Base-by-base conservation (phyloP, 192 early-diverging fungal genomes). In the Backusella tuberculispora region DNA sequence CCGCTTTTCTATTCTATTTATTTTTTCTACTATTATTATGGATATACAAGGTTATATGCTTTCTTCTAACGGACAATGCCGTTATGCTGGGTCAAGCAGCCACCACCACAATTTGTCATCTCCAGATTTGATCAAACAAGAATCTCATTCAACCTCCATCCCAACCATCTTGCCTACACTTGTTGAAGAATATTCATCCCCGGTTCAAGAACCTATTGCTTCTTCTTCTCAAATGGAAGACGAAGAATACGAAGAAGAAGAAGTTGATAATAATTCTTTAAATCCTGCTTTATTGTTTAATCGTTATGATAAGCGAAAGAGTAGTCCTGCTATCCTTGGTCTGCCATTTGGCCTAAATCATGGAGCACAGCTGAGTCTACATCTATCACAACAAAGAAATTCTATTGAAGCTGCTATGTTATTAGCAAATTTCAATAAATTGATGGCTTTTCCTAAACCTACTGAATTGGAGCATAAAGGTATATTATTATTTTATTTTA, bases 391-490 rank as follows among this genome's bases (percentile, higher is more conserved):
- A 37, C 79, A 76, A 7, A 66, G 79, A 42, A 80, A 80, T 44
- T 80, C 79, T 10, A 80, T 80, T 73, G 79, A 80, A 76, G 79
- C 79, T 24, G 79, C 79, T 56, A 80, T 80, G 79, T 48, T 80
- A 13, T 44, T 80, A 13, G 79, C 79, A 7, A 80, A 76, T 17
- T 80, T 80, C 24, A 80, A 76, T 44, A 71, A 71, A 6, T 21
- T 73, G 9, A 65, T 71, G 10, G 64, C 79, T 10, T 38, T 70
- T 37, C 46, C 67, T 21, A 76, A 76, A 34, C 19, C 46, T 63
- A 63, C 24, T 63, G 46, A 50, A 64, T 63, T 37, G 26, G 70
- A 75, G 26, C 65, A 41, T 50, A 71, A 50, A 65, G 70, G 65
- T 76, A 71, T 5, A 14, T 21, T 24, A n/a, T 17, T 42, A 40